Base-by-base conservation (phyloP, 2,329 filamentous ascomycete species). In the Cladosporium sp. region DNA sequence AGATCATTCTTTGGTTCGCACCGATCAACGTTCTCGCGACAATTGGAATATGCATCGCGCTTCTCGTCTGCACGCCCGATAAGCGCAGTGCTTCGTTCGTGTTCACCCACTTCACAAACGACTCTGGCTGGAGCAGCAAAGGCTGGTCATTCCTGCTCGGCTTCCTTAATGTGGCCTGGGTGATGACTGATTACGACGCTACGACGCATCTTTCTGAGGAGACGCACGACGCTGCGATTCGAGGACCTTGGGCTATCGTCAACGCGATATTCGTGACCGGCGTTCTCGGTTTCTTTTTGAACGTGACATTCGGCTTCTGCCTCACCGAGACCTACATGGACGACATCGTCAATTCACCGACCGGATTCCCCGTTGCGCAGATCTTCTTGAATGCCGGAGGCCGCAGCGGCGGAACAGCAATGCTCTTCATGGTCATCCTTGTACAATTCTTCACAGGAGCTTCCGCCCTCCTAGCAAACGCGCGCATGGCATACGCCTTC, bases 11-110 rank as follows among this genome's bases (percentile, higher is more conserved):
- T 8, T 85, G 80, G 80, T 85, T 85, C 62, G 82, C 82, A 7
- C 82, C 82, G 1, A 83, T 85, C 56, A 85, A 84, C 59, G 77
- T 85, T 43, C 63, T 79, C 43, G 82, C 80, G 15, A 83, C 82
- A 1, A 70, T 84, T 38, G 72, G 70, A 50, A 84, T 84, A 52
- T 84, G 80, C 59, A 71, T 83, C 50, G 72, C 77, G 4, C 73
- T 85, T 17, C 66, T 85, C 4, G 66, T 80, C 49, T 70, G 81
- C 12, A 84, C 81, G 0, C 77, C 79, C 1, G 70, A 84, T 50
- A 80, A 82, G 56, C 79, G 80, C 58, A 73, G 37, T 18, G 37
- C 45, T 7, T 32, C 45, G 7, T 48, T 80, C 56, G 79, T 78
- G 32, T 82, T 81, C 60, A 80, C 78, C 7, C 59, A 80, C 45